Evolutionary conservation across 805 yeast species (phyloP).

Genomic region (Teunomyces stri): DNA sequence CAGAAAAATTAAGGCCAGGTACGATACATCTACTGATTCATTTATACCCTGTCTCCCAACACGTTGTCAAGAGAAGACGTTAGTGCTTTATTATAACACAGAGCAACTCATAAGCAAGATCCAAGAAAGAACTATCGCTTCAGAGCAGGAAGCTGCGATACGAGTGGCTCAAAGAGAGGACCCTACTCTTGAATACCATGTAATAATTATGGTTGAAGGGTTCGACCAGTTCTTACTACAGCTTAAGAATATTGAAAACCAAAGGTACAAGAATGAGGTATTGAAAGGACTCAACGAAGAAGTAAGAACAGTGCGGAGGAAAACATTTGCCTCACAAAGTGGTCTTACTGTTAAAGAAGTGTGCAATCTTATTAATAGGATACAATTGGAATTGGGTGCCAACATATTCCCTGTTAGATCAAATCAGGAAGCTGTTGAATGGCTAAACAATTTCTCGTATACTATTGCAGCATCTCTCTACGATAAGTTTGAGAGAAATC

Average conservation of each 20-base stretch:
- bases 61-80: conserved; percentile 41
- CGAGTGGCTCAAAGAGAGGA: conserved; percentile 16
- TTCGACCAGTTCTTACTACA: conserved; percentile 45
- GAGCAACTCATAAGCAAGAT: conserved; percentile 35
- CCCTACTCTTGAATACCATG: conserved; percentile 18
- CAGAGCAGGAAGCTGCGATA: conserved; percentile 6
- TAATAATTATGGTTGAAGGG: conserved; percentile 49
- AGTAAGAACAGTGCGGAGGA: conserved; percentile 4
- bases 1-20: conserved; percentile 47
- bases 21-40: conserved; percentile 46
- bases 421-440: conserved; percentile 44
- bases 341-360: conserved; percentile 29
- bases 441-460: conserved; percentile 58
- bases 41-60: conserved; percentile 52
- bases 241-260: conserved; percentile 45
- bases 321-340: not conserved
- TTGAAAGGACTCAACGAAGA: conserved; percentile 5
- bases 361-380: conserved; percentile 38
- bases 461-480: conserved; percentile 52
- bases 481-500: conserved; percentile 55
- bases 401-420: conserved; percentile 52
- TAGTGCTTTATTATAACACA: conserved; percentile 48
- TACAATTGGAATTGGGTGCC: conserved; percentile 47
- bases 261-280: conserved; percentile 32
- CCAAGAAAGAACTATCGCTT: conserved; percentile 10